These are phyloP conservation scores for Yamadazyma kitorensis DNA, from an alignment of 805 yeast genomes.

Conservation along the genomic window DNA sequence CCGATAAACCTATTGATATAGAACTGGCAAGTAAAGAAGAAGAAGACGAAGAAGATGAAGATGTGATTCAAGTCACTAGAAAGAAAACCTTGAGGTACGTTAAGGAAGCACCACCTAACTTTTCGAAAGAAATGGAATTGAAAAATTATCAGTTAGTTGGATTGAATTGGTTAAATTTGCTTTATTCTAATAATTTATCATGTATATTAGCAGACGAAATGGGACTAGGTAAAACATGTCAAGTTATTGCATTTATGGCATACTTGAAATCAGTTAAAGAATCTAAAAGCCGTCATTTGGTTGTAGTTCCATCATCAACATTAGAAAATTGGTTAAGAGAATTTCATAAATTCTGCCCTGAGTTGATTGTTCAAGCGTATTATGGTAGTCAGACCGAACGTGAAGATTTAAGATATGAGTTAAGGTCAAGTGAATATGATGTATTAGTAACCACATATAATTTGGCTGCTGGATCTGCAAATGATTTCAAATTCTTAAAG, in stretches of 20 bases:
- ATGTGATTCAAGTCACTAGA: constrained; percentile 26
- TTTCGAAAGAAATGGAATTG: constrained; percentile 62
- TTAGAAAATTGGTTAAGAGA: constrained; percentile 97
- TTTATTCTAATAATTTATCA: constrained; percentile 75
- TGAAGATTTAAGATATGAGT: constrained; percentile 72
- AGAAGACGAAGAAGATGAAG: constrained; percentile 32
- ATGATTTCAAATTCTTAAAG: constrained; percentile 76
- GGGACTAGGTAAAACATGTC: constrained; percentile 98
- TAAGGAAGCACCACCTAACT: constrained; percentile 65
- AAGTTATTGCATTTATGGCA: constrained; percentile 89
- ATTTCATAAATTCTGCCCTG: constrained; percentile 84
- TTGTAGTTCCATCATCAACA: constrained; percentile 95
- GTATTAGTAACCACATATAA: constrained; percentile 94
- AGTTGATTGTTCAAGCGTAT: constrained; percentile 80
- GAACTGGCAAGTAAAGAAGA: too few relatives aligned
- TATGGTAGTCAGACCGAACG: constrained; percentile 88
- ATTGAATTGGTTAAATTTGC: constrained; percentile 82
- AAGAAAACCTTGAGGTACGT: constrained; percentile 43
- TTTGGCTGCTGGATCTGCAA: constrained; percentile 81
- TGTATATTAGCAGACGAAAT: constrained; percentile 98
- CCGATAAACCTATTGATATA: constrained; percentile 24
- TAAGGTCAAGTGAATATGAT: constrained; percentile 63
- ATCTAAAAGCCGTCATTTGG: constrained; percentile 74
- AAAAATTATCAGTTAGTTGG: constrained; percentile 97
- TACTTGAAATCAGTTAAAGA: constrained; percentile 67